Evolutionary conservation across 2,329 filamentous ascomycete genomes (phyloP), one percentile per base, ranked within the genome.

Genomic region (Aureobasidium musti): DNA sequence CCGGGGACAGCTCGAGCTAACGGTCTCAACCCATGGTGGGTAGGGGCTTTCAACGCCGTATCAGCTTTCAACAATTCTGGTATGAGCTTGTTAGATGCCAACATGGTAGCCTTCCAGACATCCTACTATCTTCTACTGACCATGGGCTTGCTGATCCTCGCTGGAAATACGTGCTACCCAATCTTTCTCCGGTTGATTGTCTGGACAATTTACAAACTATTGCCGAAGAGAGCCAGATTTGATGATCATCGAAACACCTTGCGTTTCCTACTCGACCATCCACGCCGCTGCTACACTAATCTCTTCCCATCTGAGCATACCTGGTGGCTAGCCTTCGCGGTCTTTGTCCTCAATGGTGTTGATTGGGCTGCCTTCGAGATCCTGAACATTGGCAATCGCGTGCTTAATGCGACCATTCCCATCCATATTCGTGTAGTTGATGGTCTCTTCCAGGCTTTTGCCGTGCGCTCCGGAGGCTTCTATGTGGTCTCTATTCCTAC

Each of bases 51-150:
- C 77, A 87, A 89, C 68, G 86, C 85, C 1, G 83, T 86, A 5
- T 89, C 86, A 21, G 88, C 87, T 0, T 91, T 90, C 75, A 89
- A 89, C 76, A 90, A 90, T 70, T 87, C 83, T n/a, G 87, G 88
- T 47, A 89, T 91, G 86, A 85, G 84, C 23, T 79, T 90, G 41
- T 77, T 90, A 14, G 87, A 90, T 73, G 82, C 84, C 47, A 89
- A 89, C 72, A 87, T 91, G 79, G 79, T 84, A 3, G 84, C 85
- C 0, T 89, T 88, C 67, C 82, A 85, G 67, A 78, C 72, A 0
- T 72, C 73, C 33, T 74, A 76, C n/a, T 80, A 77, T 2, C 76
- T 85, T 66, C 71, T 85, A 63, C 73, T 84, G 57, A 82, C 78
- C 3, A 77, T 84, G 75, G 79, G 77, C 3, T 75, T 82, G 17